phyloP scores from a whole-genome alignment of 352 stramenopile genomes.

The Globisporangium uncinulatum region DNA sequence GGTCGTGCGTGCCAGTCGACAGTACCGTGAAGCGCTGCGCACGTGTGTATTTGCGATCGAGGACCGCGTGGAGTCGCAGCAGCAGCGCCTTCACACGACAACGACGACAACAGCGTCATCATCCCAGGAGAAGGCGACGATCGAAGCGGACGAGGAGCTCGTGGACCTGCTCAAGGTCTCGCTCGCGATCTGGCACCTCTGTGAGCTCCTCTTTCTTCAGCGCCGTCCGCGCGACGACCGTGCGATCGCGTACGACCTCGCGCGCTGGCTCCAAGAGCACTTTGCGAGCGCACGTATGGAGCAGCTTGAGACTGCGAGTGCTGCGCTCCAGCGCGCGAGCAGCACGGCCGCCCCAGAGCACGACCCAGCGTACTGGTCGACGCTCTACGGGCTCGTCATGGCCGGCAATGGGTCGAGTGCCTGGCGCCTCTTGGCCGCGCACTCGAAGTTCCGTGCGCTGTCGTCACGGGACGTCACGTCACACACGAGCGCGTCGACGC shows the following conservation, averaged over 20 bases:
- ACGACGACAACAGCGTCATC: too few species aligned
- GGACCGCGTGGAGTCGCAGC: conserved; percentile 32
- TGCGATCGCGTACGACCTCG: conserved; percentile 63
- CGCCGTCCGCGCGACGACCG: conserved; percentile 44
- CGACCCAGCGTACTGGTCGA: conserved; percentile 58
- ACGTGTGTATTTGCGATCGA: conserved; percentile 63
- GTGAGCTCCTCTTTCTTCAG: conserved; percentile 70
- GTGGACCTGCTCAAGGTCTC: conserved; percentile 72
- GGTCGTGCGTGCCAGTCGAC: conserved; percentile 45
- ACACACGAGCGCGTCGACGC: conserved; percentile 33
- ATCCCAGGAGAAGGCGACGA: neutral
- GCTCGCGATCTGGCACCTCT: conserved; percentile 73
- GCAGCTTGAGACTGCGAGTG: conserved; percentile 37
- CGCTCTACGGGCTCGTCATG: conserved; percentile 51
- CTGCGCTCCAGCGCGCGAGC: conserved; percentile 28
- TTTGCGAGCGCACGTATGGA: conserved; percentile 55
- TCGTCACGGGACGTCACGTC: conserved; percentile 36
- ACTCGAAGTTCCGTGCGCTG: conserved; percentile 53
- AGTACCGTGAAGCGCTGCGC: conserved; percentile 68
- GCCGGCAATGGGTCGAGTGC: conserved; percentile 39
- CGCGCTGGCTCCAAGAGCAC: conserved; percentile 68
- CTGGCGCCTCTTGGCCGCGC: conserved; percentile 51
- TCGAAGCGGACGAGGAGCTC: conserved; percentile 41
- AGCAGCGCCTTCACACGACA: neutral
- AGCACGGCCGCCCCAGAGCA: conserved; percentile 21